Base-by-base conservation (phyloP, 106 monocot genomes). In the Dendrobium catenatum region DNA sequence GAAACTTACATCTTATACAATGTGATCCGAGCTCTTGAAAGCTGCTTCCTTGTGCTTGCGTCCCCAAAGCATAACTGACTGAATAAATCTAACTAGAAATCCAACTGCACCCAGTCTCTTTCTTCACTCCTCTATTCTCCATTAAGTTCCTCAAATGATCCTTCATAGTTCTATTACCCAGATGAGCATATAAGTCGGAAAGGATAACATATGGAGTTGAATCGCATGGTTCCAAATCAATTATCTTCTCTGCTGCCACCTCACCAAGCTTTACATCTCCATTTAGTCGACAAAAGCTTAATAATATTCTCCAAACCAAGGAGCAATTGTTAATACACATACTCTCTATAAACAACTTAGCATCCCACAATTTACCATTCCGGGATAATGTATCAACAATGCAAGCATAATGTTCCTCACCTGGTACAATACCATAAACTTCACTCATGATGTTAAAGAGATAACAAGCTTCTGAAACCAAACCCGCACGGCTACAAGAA, bases 401-500 rank as follows among this genome's bases (percentile, higher is more conserved):
- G 79, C 87, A 87, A 66, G 81, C 33, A 54, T 68, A 82, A 66
- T 84, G 87, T 75, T 84, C 84, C 54, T 87, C 87, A 18, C n/a
- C 56, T 18, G 84, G 87, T 29, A 41, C 66, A 56, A 84, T 84
- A 37, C 81, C 81, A 68, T 79, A 49, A 27, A 78, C 73, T 67
- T 56, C 80, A 75, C 73, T 2, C 84, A 87, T 87, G 27, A 76
- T 81, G 10, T 68, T 87, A 78, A 87, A 84, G 11, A 54, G 31
- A 79, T 84, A 16, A 31, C 73, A 84, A 24, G 84, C 87, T 82
- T 87, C 84, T 17, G 68, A 81, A n/a, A 84, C 66, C 79, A 87
- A 87, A 43, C 87, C 87, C 4, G 87, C 78, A 24, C 74, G 81
- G 68, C 87, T 82, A 70, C 87, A 87, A 76, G 87, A 84, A 20